A percentile compares a stretch with the other conserved stretches of the same genome.
Conservation (phyloP, 176 grass and related monocot species). For the Olyra latifolia region DNA sequence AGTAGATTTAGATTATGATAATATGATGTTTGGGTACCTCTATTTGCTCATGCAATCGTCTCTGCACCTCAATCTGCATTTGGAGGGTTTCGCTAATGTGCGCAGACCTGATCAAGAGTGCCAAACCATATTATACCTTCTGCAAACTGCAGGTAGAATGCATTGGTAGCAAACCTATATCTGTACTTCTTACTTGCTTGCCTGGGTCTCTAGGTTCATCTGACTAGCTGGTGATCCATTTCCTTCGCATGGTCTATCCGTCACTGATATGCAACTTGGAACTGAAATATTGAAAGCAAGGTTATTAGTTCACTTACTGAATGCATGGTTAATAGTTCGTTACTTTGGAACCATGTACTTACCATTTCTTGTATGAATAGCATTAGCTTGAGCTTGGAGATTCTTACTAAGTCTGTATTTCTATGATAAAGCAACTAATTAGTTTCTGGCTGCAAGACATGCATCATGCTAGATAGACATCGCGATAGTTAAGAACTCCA, state of each 20-base stretch:
- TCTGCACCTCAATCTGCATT: slow-evolving; percentile 99
- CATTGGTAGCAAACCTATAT: not conserved
- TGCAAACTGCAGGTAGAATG: not conserved
- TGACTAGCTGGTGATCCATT: slow-evolving; percentile 40
- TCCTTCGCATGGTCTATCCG: slow-evolving; percentile 57
- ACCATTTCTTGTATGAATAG: slow-evolving; percentile 57
- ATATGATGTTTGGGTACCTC: slow-evolving; percentile 50
- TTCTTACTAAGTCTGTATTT: slow-evolving; percentile 93
- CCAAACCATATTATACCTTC: not conserved
- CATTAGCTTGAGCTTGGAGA: slow-evolving; percentile 61
- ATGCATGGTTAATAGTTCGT: not conserved
- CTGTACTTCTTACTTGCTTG: slow-evolving; percentile 60
- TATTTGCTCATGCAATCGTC: slow-evolving; percentile 83
- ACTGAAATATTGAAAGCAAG: slow-evolving; percentile 32
- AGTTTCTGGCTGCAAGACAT: slow-evolving; percentile 34
- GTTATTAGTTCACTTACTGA: slow-evolving; percentile 16
- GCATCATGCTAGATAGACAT: slow-evolving; percentile 25
- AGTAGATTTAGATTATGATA: not conserved
- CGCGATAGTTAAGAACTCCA: not conserved
- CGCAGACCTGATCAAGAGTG: slow-evolving; percentile 48
- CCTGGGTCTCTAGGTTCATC: slow-evolving; percentile 39
- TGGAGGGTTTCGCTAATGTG: slow-evolving; percentile 82
- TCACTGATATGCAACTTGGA: slow-evolving; percentile 32
- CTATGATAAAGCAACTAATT: slow-evolving; percentile 39
- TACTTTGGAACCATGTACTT: not conserved